Percentiles rank a stretch among this genome's conserved stretches.
Evolutionary conservation across 345 rosid genomes (phyloP).

Genomic region (Hibiscus tridactylites): DNA sequence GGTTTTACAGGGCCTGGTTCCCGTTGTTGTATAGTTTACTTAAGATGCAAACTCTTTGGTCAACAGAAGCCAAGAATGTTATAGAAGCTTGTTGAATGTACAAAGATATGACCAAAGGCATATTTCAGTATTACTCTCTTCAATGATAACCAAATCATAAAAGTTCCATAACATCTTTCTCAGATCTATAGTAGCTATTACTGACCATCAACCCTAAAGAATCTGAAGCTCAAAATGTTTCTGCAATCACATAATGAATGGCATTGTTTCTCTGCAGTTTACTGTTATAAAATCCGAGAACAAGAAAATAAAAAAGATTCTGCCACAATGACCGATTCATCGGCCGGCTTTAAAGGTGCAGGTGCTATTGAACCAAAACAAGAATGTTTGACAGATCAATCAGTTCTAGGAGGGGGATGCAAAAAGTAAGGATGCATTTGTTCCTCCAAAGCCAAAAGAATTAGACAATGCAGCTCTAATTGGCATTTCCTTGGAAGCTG

Average conservation of each 20-base stretch:
- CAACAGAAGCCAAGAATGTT: not conserved
- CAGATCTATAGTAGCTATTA: not conserved
- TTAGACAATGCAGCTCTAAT: constrained; percentile 71
- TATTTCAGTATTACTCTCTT: not conserved
- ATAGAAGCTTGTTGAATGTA: not conserved
- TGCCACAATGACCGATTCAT: not conserved
- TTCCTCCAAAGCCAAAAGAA: constrained; percentile 94
- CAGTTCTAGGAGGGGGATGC: constrained; percentile 22
- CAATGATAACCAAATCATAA: not conserved
- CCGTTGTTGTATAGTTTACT: not conserved
- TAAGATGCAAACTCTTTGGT: not conserved
- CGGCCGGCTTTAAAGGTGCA: not conserved
- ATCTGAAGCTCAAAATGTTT: constrained; percentile 3
- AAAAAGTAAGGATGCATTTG: constrained; percentile 76
- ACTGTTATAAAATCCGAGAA: not conserved
- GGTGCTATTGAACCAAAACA: not conserved
- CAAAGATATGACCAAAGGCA: not conserved
- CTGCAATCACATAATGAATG: not conserved
- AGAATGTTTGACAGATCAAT: not conserved
- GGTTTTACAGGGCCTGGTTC: not conserved
- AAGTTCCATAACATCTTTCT: not conserved
- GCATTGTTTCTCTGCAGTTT: not conserved
- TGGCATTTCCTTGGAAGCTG: constrained; percentile 58
- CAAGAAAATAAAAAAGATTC: not conserved
- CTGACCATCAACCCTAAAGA: not conserved